These are phyloP conservation scores for Echinochloa phyllopogon DNA, from an alignment of 176 grass and related monocot genomes.

Conservation along the genomic window DNA sequence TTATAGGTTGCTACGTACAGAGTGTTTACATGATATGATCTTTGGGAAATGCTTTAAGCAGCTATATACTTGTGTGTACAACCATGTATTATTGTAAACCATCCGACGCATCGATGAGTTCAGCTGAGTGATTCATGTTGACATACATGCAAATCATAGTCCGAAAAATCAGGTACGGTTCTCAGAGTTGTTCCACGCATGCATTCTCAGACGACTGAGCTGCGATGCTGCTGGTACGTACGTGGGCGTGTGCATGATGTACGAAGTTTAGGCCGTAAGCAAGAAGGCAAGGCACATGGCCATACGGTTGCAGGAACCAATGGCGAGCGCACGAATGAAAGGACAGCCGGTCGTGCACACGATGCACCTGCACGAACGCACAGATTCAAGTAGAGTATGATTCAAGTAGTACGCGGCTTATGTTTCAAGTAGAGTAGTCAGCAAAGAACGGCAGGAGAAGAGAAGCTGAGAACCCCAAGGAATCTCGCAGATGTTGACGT, in stretches of 20 bases:
- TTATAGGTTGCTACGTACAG: not conserved
- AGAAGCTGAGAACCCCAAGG: not conserved
- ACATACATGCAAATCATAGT: too few relatives aligned
- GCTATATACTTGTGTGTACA: too few relatives aligned
- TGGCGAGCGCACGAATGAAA: not conserved
- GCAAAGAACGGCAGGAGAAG: not conserved
- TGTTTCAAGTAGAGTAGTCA: not conserved
- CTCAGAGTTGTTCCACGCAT: too few relatives aligned
- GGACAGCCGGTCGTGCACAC: not conserved
- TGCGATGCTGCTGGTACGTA: not conserved
- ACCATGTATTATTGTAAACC: too few relatives aligned
- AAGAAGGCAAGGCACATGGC: constrained; percentile 10
- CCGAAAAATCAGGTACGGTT: too few relatives aligned
- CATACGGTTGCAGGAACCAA: not conserved
- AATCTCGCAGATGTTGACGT: not conserved
- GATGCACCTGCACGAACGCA: constrained; percentile 14
- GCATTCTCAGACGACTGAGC: not conserved
- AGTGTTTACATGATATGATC: not conserved
- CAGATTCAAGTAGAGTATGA: too few relatives aligned
- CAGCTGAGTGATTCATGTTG: too few relatives aligned
- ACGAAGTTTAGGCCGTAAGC: not conserved
- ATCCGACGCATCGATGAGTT: too few relatives aligned
- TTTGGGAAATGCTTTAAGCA: not conserved
- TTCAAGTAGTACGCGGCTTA: not conserved
- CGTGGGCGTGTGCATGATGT: constrained; percentile 1